Evolutionary conservation across 2,329 filamentous ascomycete genomes (phyloP).

Genomic region (Alternaria hordeiaustralica): DNA sequence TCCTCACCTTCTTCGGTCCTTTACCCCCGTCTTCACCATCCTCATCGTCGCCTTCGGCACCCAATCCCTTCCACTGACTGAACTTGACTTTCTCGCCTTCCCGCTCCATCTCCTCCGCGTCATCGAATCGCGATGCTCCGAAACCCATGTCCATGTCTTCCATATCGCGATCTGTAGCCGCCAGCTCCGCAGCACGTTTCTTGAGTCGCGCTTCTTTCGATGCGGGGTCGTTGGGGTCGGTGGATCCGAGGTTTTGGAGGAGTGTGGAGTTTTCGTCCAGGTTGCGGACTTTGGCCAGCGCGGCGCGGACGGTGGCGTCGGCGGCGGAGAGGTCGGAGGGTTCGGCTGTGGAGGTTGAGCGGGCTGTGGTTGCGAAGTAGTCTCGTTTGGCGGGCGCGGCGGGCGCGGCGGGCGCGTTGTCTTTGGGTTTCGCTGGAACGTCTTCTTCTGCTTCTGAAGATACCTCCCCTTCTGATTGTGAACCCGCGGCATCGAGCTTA

Average conservation of each 20-base stretch:
- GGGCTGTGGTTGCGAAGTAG: slow-evolving; percentile 25
- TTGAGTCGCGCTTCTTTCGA: slow-evolving; percentile 72
- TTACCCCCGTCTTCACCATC: slow-evolving; percentile 54
- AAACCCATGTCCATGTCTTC: slow-evolving; percentile 96
- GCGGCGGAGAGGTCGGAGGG: slow-evolving; percentile 54
- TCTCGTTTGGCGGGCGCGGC: slow-evolving; percentile 24
- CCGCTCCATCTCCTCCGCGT: slow-evolving; percentile 81
- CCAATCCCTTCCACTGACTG: slow-evolving; percentile 65
- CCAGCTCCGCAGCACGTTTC: slow-evolving; percentile 69
- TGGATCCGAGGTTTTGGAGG: slow-evolving; percentile 48
- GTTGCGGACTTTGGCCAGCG: slow-evolving; percentile 76
- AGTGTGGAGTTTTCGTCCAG: slow-evolving; percentile 55
- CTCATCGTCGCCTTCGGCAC: slow-evolving; percentile 59
- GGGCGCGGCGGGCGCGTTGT: slow-evolving; percentile 5
- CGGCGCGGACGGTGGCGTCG: slow-evolving; percentile 81
- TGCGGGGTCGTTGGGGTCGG: slow-evolving; percentile 35
- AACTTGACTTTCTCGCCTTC: slow-evolving; percentile 67
- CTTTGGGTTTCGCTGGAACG: slow-evolving; percentile 4
- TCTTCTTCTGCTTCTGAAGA: slow-evolving; percentile 7
- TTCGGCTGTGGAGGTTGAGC: slow-evolving; percentile 19
- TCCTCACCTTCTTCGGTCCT: slow-evolving; percentile 66
- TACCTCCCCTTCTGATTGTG: neutral
- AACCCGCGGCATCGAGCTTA: neutral
- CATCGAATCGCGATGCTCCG: slow-evolving; percentile 83
- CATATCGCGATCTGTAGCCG: slow-evolving; percentile 75